Evolutionary conservation across 2,329 filamentous ascomycete genomes (phyloP).

Genomic region (Zymoseptoria tritici): DNA sequence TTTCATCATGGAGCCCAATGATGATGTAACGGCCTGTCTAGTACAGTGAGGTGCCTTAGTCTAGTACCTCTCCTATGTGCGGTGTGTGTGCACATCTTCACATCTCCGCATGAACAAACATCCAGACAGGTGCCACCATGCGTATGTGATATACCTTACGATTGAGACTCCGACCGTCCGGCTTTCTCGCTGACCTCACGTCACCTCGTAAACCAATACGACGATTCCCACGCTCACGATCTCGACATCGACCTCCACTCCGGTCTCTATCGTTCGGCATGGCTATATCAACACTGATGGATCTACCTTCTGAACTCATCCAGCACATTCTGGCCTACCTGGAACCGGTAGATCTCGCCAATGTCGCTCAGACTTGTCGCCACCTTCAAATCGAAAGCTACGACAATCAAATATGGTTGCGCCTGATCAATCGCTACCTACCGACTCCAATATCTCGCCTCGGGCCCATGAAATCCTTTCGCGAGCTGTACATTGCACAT

Average conservation of each 20-base stretch:
- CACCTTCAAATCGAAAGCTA: slow-evolving; percentile 50
- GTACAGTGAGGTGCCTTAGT: neutral
- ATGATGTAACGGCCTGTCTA: neutral
- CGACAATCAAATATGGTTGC: slow-evolving; percentile 65
- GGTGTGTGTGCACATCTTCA: neutral
- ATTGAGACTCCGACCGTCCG: neutral
- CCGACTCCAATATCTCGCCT: slow-evolving; percentile 49
- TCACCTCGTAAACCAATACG: neutral
- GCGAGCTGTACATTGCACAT: slow-evolving; percentile 64
- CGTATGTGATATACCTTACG: too few species aligned
- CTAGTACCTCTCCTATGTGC: too few species aligned
- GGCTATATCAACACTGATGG: slow-evolving; percentile 33
- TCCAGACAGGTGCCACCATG: too few species aligned
- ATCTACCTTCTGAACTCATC: slow-evolving; percentile 68
- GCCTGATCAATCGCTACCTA: slow-evolving; percentile 60
- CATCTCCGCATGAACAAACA: neutral
- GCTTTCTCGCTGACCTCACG: neutral
- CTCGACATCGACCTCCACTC: neutral
- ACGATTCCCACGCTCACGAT: neutral
- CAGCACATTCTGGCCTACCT: slow-evolving; percentile 64
- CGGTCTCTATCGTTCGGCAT: neutral
- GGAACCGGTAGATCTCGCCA: slow-evolving; percentile 54
- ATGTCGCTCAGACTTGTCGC: slow-evolving; percentile 55
- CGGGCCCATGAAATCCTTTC: slow-evolving; percentile 56
- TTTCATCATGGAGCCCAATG: neutral